A percentile compares a stretch with the other conserved stretches of the same genome.
Evolutionary conservation across 148 eudicot species (phyloP).

Genomic region (Limonium bicolor): DNA sequence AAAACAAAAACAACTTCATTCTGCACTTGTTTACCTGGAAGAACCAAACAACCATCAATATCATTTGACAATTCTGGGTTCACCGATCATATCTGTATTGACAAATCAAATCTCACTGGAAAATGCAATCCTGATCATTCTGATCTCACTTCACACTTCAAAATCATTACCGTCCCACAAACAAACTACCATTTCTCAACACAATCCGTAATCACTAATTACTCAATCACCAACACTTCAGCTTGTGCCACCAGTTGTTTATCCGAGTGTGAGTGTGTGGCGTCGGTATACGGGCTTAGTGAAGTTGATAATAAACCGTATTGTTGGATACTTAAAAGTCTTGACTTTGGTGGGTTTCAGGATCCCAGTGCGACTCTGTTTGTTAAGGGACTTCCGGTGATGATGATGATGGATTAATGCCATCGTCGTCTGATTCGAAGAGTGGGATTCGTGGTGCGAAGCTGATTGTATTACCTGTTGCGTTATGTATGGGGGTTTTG

Average conservation of each 20-base stretch:
- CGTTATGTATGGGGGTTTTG: conserved; percentile 43
- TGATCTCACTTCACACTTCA: conserved; percentile 31
- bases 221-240: conserved; percentile 34
- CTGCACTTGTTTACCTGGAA: conserved; percentile 65
- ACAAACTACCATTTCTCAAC: conserved; percentile 54
- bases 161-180: conserved; percentile 39
- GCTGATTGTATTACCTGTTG: conserved; percentile 71
- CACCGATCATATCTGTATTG: conserved; percentile 22
- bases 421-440: neutral
- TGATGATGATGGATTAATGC: conserved; percentile 8
- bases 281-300: conserved; percentile 62
- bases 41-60: no score
- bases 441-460: conserved; percentile 18
- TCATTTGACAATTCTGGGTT: conserved; percentile 9
- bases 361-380: conserved; percentile 78
- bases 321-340: conserved; percentile 65
- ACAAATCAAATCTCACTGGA: conserved; percentile 43
- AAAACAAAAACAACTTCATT: conserved; percentile 47
- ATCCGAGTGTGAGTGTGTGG: conserved; percentile 77
- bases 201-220: conserved; percentile 60
- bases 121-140: conserved; percentile 36
- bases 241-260: conserved; percentile 83
- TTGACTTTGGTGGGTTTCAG: conserved; percentile 84
- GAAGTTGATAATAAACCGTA: conserved; percentile 79
- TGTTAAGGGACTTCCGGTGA: conserved; percentile 43